Evolutionary conservation across 257 asterid genomes (phyloP).

Genomic region (Solanum sitiens): DNA sequence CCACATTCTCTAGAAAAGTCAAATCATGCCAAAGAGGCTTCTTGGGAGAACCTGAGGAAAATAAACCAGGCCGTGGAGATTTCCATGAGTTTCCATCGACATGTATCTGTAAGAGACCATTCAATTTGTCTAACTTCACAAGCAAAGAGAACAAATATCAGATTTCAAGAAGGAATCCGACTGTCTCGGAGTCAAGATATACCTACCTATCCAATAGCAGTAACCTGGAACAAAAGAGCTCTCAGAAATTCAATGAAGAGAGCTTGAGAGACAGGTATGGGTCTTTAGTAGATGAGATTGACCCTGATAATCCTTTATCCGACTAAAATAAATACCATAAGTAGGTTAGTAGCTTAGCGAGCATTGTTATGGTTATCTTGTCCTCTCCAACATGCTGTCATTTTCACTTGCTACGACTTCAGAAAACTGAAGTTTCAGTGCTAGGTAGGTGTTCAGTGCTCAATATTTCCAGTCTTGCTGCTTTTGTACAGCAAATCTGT

Average conservation of each 20-base stretch:
- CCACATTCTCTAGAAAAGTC: constrained; percentile 64
- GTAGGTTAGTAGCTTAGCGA: neutral
- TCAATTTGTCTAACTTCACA: constrained; percentile 12
- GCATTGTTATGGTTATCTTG: neutral
- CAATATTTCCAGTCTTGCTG: neutral
- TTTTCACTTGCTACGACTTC: neutral
- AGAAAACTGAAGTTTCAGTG: neutral
- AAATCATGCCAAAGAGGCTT: constrained; percentile 91
- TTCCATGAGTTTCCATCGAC: constrained; percentile 88
- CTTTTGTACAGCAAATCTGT: constrained; percentile 10
- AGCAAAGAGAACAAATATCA: constrained; percentile 15
- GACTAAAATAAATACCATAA: constrained; percentile 20
- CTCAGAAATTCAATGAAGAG: constrained; percentile 7
- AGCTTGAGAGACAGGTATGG: constrained; percentile 13
- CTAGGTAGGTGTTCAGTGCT: neutral
- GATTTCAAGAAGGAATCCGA: constrained; percentile 7
- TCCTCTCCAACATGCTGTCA: neutral
- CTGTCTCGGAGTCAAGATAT: constrained; percentile 17
- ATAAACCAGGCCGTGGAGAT: constrained; percentile 88
- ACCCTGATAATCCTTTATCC: constrained; percentile 31
- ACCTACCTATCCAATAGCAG: constrained; percentile 1
- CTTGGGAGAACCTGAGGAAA: constrained; percentile 98
- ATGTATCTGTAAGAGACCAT: constrained; percentile 72
- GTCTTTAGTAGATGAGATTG: constrained; percentile 24
- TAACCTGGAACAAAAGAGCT: constrained; percentile 5